Percentiles rank a stretch among this genome's conserved stretches.
phyloP scores from a whole-genome alignment of 2,329 filamentous ascomycete genomes.

The Dryadomyces quercivorus region DNA sequence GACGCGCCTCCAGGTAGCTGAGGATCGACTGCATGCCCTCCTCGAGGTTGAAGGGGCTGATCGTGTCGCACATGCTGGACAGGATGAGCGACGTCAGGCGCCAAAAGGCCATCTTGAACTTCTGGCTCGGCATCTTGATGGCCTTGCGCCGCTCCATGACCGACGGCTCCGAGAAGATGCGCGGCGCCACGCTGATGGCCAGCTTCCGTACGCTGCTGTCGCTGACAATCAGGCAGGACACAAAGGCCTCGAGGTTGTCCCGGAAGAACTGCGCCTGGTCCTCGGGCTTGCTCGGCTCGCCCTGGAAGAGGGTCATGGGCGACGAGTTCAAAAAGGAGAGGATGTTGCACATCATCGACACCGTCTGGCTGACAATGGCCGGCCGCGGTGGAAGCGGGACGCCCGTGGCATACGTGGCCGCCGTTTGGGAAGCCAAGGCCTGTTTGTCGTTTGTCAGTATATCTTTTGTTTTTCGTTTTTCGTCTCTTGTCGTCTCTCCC shows the following conservation, averaged over 20 bases:
- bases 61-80: conserved; percentile 35
- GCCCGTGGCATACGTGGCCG: conserved; percentile 25
- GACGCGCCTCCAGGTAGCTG: conserved; percentile 42
- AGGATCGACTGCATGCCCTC: conserved; percentile 34
- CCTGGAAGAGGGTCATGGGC: conserved; percentile 34
- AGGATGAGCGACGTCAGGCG: conserved; percentile 37
- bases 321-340: conserved; percentile 45
- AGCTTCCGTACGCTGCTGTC: conserved; percentile 36
- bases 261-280: conserved; percentile 27
- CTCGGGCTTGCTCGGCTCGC: conserved; percentile 21
- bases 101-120: conserved; percentile 37
- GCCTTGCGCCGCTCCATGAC: conserved; percentile 24
- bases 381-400: conserved; percentile 27
- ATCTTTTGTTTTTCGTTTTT: background rate
- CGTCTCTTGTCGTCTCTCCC: background rate
- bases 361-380: conserved; percentile 25
- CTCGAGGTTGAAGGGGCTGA: conserved; percentile 30
- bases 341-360: conserved; percentile 36
- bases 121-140: conserved; percentile 23
- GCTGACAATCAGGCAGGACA: conserved; percentile 40
- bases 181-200: conserved; percentile 33
- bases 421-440: conserved; percentile 26
- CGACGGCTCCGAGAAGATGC: conserved; percentile 29
- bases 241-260: conserved; percentile 37
- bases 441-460: conserved; percentile 11